A percentile compares a stretch with the other conserved stretches of the same genome.
Conservation (phyloP, 768 basidiomycete genomes). For the Macrolepiota albuminosa region DNA sequence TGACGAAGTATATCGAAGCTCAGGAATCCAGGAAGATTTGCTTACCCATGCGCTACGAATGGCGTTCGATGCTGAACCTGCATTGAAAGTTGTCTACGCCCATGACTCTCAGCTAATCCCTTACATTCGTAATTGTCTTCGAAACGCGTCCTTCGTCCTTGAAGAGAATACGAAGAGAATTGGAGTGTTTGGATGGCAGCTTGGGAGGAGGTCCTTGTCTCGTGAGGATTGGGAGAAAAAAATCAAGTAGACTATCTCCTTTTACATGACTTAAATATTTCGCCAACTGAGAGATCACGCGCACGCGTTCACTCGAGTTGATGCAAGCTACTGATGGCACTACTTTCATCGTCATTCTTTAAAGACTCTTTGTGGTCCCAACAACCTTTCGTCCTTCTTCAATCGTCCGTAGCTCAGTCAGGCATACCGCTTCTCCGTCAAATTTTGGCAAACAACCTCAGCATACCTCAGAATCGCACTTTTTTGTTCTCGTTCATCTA, state of each 20-base stretch:
- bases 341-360: conserved; percentile 14
- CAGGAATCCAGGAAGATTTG: conserved; percentile 61
- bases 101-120: conserved; percentile 45
- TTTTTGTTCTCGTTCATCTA: conserved; percentile 59
- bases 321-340: conserved; percentile 6
- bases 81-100: conserved; percentile 42
- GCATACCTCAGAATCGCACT: conserved; percentile 18
- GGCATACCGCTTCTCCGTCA: conserved; percentile 50
- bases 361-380: conserved; percentile 13
- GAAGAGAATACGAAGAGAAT: conserved; percentile 38
- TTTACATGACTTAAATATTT: background rate
- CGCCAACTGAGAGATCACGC: background rate
- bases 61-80: conserved; percentile 44
- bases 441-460: conserved; percentile 29
- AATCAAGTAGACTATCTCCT: conserved; percentile 6
- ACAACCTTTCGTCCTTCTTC: conserved; percentile 49
- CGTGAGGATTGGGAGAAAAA: conserved; percentile 42
- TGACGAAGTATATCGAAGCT: conserved; percentile 55
- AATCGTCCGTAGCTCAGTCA: conserved; percentile 58
- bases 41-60: conserved; percentile 52
- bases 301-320: background rate
- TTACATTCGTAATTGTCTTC: conserved; percentile 44
- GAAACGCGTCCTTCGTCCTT: conserved; percentile 43
- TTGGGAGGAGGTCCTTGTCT: conserved; percentile 37
- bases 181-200: conserved; percentile 58